Evolutionary conservation across 1,139 yeast genomes (phyloP).

Genomic region (Hanseniaspora uvarum): DNA sequence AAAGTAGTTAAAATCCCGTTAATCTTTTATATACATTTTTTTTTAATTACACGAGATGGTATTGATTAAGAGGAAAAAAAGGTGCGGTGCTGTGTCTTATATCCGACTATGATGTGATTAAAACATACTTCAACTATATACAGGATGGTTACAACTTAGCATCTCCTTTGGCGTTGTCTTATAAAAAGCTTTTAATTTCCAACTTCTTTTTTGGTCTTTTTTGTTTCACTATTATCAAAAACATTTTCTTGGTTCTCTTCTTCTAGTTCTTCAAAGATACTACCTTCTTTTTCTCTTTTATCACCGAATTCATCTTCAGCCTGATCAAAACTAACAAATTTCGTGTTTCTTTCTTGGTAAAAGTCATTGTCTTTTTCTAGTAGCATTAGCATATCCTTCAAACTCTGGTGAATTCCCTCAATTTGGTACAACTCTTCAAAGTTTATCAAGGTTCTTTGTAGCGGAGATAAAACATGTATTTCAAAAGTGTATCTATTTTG

Average conservation of each 20-base stretch:
- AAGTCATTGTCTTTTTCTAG: background rate
- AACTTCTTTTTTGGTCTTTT: no score
- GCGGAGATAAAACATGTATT: conserved; percentile 12
- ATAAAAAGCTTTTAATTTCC: no score
- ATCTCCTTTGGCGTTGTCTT: no score
- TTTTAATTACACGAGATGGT: no score
- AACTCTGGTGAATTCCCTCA: background rate
- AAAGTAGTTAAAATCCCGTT: no score
- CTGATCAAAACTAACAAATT: background rate
- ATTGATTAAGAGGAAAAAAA: no score
- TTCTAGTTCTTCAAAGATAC: conserved; percentile 8
- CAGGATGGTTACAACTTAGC: background rate
- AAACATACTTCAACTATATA: background rate
- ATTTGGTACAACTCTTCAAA: conserved; percentile 12
- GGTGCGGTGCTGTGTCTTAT: background rate
- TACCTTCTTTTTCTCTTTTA: conserved; percentile 1
- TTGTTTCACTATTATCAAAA: no score
- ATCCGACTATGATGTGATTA: background rate
- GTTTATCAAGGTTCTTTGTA: conserved; percentile 8
- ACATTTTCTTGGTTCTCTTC: background rate
- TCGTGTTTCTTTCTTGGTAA: background rate
- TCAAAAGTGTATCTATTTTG: background rate
- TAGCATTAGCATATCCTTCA: background rate
- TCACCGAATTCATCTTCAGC: background rate
- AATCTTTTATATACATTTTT: no score